Evolutionary conservation across 805 yeast genomes (phyloP).

Genomic region (Kluyveromyces siamensis): DNA sequence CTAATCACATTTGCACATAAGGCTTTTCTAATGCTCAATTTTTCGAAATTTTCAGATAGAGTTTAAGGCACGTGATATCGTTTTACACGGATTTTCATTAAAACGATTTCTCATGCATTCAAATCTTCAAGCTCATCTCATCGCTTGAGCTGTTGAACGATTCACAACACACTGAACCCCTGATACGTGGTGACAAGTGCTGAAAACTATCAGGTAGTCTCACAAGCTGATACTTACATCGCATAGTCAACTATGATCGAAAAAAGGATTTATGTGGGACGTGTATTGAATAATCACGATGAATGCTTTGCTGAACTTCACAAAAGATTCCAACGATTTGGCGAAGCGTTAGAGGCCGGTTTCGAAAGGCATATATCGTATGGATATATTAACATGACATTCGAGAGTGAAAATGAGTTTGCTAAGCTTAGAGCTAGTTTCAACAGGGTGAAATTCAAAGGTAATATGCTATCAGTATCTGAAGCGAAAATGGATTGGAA

Average conservation of each 20-base stretch:
- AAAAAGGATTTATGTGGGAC: constrained; percentile 26
- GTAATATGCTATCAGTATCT: constrained; percentile 51
- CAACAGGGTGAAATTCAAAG: constrained; percentile 70
- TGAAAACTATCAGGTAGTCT: not conserved
- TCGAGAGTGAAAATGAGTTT: constrained; percentile 35
- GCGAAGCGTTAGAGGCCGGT: constrained; percentile 40
- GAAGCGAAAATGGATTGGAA: constrained; percentile 52
- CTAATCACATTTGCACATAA: not conserved
- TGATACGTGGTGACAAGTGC: too few relatives aligned
- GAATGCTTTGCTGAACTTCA: constrained; percentile 35
- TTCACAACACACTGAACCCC: too few relatives aligned
- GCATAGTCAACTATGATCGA: constrained; percentile 4
- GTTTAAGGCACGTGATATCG: not conserved
- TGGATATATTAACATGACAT: constrained; percentile 58
- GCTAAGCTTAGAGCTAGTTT: constrained; percentile 45
- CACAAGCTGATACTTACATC: not conserved
- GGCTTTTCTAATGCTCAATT: not conserved
- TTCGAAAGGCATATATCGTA: constrained; percentile 48
- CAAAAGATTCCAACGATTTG: constrained; percentile 54
- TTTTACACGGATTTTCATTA: not conserved
- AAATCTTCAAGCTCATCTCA: not conserved
- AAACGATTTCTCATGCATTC: not conserved
- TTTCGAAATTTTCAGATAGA: not conserved
- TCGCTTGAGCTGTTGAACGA: not conserved
- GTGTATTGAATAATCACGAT: constrained; percentile 17